Base-by-base conservation (phyloP, 2,329 filamentous ascomycete genomes). In the Talaromyces sp. region DNA sequence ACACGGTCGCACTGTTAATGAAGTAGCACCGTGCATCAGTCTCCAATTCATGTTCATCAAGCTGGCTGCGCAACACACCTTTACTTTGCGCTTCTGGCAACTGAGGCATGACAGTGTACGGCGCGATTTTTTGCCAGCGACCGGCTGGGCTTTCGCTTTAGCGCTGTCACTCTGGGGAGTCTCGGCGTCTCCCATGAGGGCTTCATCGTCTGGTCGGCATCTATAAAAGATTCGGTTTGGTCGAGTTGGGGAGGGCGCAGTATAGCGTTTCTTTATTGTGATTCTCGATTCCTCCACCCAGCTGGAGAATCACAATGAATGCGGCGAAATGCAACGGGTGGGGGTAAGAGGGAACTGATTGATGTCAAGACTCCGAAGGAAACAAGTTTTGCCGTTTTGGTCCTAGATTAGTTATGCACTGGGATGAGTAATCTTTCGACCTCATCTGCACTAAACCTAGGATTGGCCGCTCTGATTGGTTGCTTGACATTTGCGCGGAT, bases 51-150 rank as follows among this genome's bases (percentile, higher is more conserved):
- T 27, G 19, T 43, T 19, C 31, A 2, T 5, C 2, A 45, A 13
- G 35, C 17, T 19, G 19, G 56, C 19, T 10, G 37, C 39, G 6
- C 5, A 35, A 35, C 66, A 11, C 70, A 75, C 73, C 71, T 75
- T 75, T n/a, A 75, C 72, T 69, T 75, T 75, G 61, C 73, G 72
- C 67, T 71, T 74, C 59, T 73, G 71, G 63, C 73, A 75, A 43
- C 68, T 71, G 33, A 74, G 67, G 60, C 73, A 75, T 15, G 73
- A 74, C 57, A 73, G 71, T 31, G 72, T 73, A 65, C 73, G 72
- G 57, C 73, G 72, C 57, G 66, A 70, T 61, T 74, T 74, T 65
- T 70, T 72, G 43, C 69, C 68, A 49, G 62, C 60, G 39, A 65
- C n/a, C 17, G 6, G 59, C 37, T 65, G 63, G 19, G 17, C 35